Percentiles rank a stretch among this genome's conserved stretches.
These are phyloP conservation scores for Pythium guiyangense DNA, from an alignment of 352 stramenopile genomes.

Conservation along the genomic window DNA sequence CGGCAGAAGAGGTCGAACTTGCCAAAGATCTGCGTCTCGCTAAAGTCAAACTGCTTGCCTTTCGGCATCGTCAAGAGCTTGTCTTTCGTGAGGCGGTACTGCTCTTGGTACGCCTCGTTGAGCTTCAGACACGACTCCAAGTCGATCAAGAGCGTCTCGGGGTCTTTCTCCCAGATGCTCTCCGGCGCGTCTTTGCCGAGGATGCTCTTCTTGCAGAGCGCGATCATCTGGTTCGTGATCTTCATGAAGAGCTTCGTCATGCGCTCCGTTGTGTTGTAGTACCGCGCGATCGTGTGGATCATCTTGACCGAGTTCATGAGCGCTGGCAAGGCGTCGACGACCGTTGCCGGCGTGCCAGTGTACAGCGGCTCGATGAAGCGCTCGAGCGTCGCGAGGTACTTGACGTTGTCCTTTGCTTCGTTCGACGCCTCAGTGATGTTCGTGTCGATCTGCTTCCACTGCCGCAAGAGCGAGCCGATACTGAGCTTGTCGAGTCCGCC, in stretches of 20 bases:
- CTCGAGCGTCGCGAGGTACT: constrained; percentile 82
- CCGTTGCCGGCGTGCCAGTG: constrained; percentile 38
- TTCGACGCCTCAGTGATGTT: constrained; percentile 84
- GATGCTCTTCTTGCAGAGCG: constrained; percentile 69
- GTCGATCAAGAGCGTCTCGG: constrained; percentile 49
- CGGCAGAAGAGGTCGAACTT: constrained; percentile 91
- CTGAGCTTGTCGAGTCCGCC: constrained; percentile 58
- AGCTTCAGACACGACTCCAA: constrained; percentile 82
- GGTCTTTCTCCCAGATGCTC: constrained; percentile 74
- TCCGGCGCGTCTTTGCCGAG: constrained; percentile 49
- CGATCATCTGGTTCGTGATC: constrained; percentile 90
- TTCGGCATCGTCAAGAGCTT: constrained; percentile 87
- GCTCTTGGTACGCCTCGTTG: constrained; percentile 90
- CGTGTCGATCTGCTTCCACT: constrained; percentile 88
- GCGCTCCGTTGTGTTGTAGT: constrained; percentile 88
- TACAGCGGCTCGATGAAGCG: constrained; percentile 87
- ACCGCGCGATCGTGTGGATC: constrained; percentile 86
- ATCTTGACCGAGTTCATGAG: constrained; percentile 90
- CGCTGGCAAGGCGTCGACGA: constrained; percentile 74
- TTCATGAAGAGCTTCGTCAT: constrained; percentile 92
- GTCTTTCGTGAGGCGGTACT: constrained; percentile 87
- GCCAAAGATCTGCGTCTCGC: constrained; percentile 88
- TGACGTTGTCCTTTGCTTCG: constrained; percentile 85
- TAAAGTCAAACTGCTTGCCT: constrained; percentile 90
- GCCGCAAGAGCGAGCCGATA: constrained; percentile 50